Conservation (phyloP, 1,284 basidiomycete species). For the Fomitopsis palustris region DNA sequence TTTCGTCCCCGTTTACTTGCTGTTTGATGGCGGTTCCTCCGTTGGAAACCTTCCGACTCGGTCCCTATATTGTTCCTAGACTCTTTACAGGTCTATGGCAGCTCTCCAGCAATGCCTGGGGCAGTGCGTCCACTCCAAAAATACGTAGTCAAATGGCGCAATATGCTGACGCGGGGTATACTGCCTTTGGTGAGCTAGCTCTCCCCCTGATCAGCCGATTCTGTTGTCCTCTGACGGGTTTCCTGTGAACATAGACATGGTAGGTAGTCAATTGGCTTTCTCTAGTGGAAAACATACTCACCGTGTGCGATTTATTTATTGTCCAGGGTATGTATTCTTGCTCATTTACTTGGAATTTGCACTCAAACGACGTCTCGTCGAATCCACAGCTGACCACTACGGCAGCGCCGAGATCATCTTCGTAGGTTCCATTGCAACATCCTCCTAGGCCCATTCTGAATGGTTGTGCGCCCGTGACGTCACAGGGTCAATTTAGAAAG, state of each 20-base stretch:
- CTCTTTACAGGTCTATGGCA: constrained; percentile 82
- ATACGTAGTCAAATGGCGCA: constrained; percentile 65
- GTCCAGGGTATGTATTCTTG: constrained; percentile 14
- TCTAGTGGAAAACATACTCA: not conserved
- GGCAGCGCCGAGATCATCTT: constrained; percentile 76
- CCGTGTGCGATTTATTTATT: not conserved
- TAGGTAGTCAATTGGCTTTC: constrained; percentile 13
- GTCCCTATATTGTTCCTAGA: constrained; percentile 57
- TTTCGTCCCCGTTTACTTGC: not conserved
- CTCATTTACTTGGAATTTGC: not conserved
- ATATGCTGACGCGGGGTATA: constrained; percentile 63
- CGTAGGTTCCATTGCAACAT: constrained; percentile 37
- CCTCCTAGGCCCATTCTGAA: not conserved
- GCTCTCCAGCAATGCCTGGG: constrained; percentile 79
- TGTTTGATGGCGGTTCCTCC: not conserved
- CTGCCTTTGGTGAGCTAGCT: constrained; percentile 59
- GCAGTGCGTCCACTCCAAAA: constrained; percentile 61
- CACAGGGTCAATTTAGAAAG: constrained; percentile 64
- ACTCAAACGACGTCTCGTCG: not conserved
- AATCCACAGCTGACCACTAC: constrained; percentile 70
- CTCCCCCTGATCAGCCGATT: not conserved
- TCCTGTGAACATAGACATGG: constrained; percentile 32
- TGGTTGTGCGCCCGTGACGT: constrained; percentile 4
- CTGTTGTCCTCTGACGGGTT: not conserved
- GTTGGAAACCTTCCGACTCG: constrained; percentile 59